phyloP scores from a whole-genome alignment of 305 asterid species.

The Solanum hybrid region DNA sequence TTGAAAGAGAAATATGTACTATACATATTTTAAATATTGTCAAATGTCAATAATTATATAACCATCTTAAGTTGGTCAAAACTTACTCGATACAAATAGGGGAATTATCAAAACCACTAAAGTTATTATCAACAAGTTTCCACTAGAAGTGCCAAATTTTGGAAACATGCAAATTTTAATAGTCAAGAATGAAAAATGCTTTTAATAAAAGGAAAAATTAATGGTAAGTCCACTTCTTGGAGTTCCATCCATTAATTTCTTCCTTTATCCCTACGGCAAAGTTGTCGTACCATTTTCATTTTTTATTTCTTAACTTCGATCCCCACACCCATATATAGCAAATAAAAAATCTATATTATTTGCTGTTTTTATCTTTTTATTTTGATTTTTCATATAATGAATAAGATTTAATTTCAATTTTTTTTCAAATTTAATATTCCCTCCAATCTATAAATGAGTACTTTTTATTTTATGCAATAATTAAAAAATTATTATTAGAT shows the following conservation, averaged over 20 bases:
- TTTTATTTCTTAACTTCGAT: background rate
- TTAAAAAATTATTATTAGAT: too few species aligned
- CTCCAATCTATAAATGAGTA: background rate
- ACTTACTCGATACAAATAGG: background rate
- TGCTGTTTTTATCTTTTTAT: background rate
- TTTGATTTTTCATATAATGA: too few species aligned
- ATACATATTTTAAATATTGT: background rate
- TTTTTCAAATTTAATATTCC: background rate
- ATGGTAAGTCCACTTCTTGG: conserved; percentile 5
- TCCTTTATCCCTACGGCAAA: conserved; percentile 1
- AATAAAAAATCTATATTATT: too few species aligned
- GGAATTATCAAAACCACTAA: background rate
- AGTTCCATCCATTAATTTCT: conserved; percentile 3
- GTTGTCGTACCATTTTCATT: background rate
- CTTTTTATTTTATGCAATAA: background rate
- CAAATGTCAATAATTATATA: background rate
- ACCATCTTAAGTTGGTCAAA: background rate
- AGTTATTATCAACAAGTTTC: background rate
- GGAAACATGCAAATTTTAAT: background rate
- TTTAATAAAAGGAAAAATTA: background rate
- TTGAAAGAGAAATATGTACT: background rate
- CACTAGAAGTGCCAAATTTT: background rate
- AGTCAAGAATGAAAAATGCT: background rate
- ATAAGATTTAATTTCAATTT: too few species aligned
- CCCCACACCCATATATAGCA: background rate